Percentiles rank a stretch among this genome's conserved stretches.
Evolutionary conservation across 2,329 filamentous ascomycete species (phyloP).

Genomic region (Trichoderma brevicompactum): DNA sequence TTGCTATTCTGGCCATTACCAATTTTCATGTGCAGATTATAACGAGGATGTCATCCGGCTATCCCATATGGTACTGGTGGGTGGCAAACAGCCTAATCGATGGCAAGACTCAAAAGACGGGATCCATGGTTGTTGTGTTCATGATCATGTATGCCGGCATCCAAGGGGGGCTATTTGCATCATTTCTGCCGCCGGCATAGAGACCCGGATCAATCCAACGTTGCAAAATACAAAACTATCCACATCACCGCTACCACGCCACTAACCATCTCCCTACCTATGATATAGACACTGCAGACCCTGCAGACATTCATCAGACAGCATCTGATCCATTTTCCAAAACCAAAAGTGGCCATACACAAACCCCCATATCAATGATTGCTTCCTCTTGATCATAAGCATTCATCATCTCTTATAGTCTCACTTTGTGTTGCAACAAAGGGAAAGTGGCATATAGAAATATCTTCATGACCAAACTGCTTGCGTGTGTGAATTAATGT

Average conservation of each 20-base stretch:
- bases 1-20: conserved; percentile 73
- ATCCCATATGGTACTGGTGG: conserved; percentile 88
- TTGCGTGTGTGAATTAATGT: neutral
- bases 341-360: too few relatives aligned
- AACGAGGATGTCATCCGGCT: conserved; percentile 84
- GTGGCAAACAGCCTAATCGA: conserved; percentile 59
- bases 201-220: neutral
- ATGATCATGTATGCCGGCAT: conserved; percentile 83
- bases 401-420: too few relatives aligned
- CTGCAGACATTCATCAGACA: neutral
- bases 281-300: too few relatives aligned
- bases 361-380: too few relatives aligned
- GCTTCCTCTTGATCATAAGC: too few relatives aligned
- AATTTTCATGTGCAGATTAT: conserved; percentile 95
- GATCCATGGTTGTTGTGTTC: conserved; percentile 58
- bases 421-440: too few relatives aligned
- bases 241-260: too few relatives aligned
- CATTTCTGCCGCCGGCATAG: conserved; percentile 87
- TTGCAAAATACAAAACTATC: neutral
- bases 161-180: conserved; percentile 83
- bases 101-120: conserved; percentile 40
- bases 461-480: too few relatives aligned
- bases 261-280: neutral
- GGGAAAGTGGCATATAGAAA: too few relatives aligned
- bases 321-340: too few relatives aligned